Percentiles rank a stretch among this genome's conserved stretches.
These are phyloP conservation scores for Epichloe sylvatica DNA, from an alignment of 2,329 filamentous ascomycete genomes.

Conservation along the genomic window DNA sequence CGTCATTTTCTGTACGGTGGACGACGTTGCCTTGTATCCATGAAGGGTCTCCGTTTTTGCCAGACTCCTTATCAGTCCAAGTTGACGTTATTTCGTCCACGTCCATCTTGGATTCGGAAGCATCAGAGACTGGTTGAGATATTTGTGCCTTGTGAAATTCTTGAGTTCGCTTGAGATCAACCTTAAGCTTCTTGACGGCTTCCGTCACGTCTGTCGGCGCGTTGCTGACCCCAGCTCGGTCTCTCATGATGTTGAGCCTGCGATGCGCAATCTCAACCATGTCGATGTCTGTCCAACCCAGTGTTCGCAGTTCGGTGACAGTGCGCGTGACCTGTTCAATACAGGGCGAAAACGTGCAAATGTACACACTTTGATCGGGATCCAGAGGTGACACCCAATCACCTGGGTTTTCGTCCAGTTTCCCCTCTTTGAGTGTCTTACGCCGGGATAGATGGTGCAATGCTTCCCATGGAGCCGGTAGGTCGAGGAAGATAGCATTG, in stretches of 20 bases:
- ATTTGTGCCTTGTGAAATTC: conserved; percentile 41
- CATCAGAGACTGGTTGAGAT: conserved; percentile 14
- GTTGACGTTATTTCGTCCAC: conserved; percentile 17
- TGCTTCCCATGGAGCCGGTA: conserved; percentile 70
- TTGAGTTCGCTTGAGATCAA: conserved; percentile 56
- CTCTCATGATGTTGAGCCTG: conserved; percentile 67
- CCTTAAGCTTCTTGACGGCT: conserved; percentile 56
- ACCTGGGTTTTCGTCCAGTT: conserved; percentile 11
- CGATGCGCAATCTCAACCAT: conserved; percentile 83
- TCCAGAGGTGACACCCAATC: conserved; percentile 51
- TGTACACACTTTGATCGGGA: conserved; percentile 53
- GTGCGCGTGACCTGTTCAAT: conserved; percentile 92
- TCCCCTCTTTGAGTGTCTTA: conserved; percentile 13
- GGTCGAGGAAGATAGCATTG: conserved; percentile 62
- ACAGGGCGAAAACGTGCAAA: conserved; percentile 94
- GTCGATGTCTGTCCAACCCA: conserved; percentile 82
- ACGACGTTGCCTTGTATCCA: conserved; percentile 67
- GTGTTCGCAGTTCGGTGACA: conserved; percentile 60
- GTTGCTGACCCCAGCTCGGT: conserved; percentile 63
- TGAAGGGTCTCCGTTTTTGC: conserved; percentile 28
- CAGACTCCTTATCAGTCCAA: conserved; percentile 5
- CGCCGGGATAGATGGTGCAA: conserved; percentile 58
- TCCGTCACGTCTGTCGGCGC: conserved; percentile 64
- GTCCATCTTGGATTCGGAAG: conserved; percentile 27
- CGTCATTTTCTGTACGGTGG: conserved; percentile 69